phyloP scores from a whole-genome alignment of 2,329 filamentous ascomycete genomes.

The Cladosporium oxysporum region DNA sequence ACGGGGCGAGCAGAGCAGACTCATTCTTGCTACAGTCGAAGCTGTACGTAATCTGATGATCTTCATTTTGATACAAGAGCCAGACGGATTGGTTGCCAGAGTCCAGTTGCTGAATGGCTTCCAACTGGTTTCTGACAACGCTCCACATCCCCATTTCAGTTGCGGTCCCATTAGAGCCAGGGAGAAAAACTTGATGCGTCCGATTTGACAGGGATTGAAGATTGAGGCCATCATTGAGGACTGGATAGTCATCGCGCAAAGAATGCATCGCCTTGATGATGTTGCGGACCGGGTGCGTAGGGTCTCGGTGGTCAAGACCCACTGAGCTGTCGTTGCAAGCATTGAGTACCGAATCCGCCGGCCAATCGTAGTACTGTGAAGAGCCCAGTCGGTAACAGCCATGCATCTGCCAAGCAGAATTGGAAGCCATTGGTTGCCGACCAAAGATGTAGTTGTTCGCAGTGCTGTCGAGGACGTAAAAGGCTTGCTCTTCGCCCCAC shows the following conservation, averaged over 20 bases:
- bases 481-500: slow-evolving; percentile 69
- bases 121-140: slow-evolving; percentile 46
- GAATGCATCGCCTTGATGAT: slow-evolving; percentile 64
- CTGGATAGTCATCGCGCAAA: slow-evolving; percentile 57
- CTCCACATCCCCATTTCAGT: slow-evolving; percentile 30
- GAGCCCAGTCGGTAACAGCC: slow-evolving; percentile 62
- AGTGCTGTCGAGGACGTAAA: slow-evolving; percentile 65
- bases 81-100: slow-evolving; percentile 52
- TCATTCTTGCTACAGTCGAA: slow-evolving; percentile 57
- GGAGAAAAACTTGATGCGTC: slow-evolving; percentile 53
- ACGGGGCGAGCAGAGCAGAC: slow-evolving; percentile 59
- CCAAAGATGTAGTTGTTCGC: slow-evolving; percentile 67
- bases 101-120: slow-evolving; percentile 43
- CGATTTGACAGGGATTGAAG: slow-evolving; percentile 59
- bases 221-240: slow-evolving; percentile 62
- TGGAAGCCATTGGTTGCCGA: slow-evolving; percentile 62
- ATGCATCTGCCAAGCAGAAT: slow-evolving; percentile 64
- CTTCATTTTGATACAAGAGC: slow-evolving; percentile 55
- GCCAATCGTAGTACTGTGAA: slow-evolving; percentile 60
- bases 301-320: slow-evolving; percentile 63
- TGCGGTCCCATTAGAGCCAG: slow-evolving; percentile 52
- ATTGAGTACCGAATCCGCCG: slow-evolving; percentile 53
- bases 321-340: slow-evolving; percentile 61
- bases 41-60: slow-evolving; percentile 52
- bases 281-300: slow-evolving; percentile 61